Evolutionary conservation across 2,329 filamentous ascomycete genomes (phyloP).

Genomic region (Nakataea oryzae): DNA sequence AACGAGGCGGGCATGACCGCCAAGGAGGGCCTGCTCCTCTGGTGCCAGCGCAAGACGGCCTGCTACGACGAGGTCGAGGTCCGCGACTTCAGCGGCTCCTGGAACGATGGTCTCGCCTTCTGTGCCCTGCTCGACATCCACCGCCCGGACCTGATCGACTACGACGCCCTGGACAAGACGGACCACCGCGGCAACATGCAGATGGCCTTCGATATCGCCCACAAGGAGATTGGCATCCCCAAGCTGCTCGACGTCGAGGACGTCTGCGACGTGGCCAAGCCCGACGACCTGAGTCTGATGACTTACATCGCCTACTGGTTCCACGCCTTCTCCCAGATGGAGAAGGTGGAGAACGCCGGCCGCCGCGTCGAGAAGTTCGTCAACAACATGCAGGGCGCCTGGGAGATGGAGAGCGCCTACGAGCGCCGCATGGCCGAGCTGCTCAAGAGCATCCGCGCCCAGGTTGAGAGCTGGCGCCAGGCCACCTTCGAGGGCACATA

Average conservation of each 20-base stretch:
- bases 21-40: slow-evolving; percentile 87
- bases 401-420: slow-evolving; percentile 98
- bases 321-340: slow-evolving; percentile 98
- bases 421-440: slow-evolving; percentile 84
- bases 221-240: slow-evolving; percentile 93
- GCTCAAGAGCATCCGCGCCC: slow-evolving; percentile 61
- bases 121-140: slow-evolving; percentile 96
- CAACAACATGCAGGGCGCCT: slow-evolving; percentile 96
- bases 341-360: slow-evolving; percentile 95
- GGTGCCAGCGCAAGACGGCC: slow-evolving; percentile 97
- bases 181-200: slow-evolving; percentile 98
- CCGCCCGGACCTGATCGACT: slow-evolving; percentile 93
- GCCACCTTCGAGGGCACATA: slow-evolving; percentile 88
- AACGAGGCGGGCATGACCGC: slow-evolving; percentile 96
- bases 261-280: slow-evolving; percentile 91
- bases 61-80: slow-evolving; percentile 98
- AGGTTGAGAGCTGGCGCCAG: slow-evolving; percentile 66
- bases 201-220: slow-evolving; percentile 90
- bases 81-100: slow-evolving; percentile 86
- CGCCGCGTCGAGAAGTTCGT: slow-evolving; percentile 97
- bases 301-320: slow-evolving; percentile 99
- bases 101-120: slow-evolving; percentile 96
- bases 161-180: slow-evolving; percentile 83
- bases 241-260: slow-evolving; percentile 94
- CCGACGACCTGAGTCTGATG: slow-evolving; percentile 94